Base-by-base conservation (phyloP, 257 asterid genomes). In the Capsicum chinense region DNA sequence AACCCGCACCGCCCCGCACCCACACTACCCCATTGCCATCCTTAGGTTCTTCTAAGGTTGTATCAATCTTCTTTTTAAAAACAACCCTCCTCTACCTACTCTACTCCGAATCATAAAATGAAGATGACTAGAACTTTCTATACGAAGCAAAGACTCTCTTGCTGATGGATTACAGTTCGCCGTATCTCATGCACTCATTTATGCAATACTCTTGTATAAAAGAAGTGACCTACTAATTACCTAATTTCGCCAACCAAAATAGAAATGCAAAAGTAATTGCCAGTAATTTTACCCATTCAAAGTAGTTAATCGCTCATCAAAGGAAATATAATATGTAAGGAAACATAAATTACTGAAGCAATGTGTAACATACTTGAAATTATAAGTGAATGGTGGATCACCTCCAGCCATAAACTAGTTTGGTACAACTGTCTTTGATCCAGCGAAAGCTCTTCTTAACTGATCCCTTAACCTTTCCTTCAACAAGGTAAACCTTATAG, bases 401-500 rank as follows among this genome's bases (percentile, higher is more conserved):
- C 80, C 74, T 37, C 84, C 80, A 84, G 1, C 87, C 81, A 67
- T 84, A 67, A 35, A 84, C 80, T 11, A 79, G 80, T 62, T 67
- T 56, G 5, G 78, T 17, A 64, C 56, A 84, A 42, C 83, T 42
- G 5, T 84, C 84, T 56, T 84, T 84, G 57, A 79, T n/a, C 84
- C 84, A 84, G 16, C 80, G 71, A 39, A 63, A 79, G 26, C 84
- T 79, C 71, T 79, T 79, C 62, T 83, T 84, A 2, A 84, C 21
- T 14, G 84, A 64, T 12, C 81, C 84, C 37, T 79, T 79, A 6
- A 84, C 62, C 59, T 84, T 64, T 19, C 80, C 84, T 56, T 79
- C 84, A 79, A 84, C 87, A 17, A 71, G 35, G 70, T 84, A 84
- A 11, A 33, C 80, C 62, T 84, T 84, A 58, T 79, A 84, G 47